Percentiles rank a stretch among this genome's conserved stretches.
Evolutionary conservation across 2,329 filamentous ascomycete genomes (phyloP).

Genomic region (Magnaporthiopsis rhizophila): DNA sequence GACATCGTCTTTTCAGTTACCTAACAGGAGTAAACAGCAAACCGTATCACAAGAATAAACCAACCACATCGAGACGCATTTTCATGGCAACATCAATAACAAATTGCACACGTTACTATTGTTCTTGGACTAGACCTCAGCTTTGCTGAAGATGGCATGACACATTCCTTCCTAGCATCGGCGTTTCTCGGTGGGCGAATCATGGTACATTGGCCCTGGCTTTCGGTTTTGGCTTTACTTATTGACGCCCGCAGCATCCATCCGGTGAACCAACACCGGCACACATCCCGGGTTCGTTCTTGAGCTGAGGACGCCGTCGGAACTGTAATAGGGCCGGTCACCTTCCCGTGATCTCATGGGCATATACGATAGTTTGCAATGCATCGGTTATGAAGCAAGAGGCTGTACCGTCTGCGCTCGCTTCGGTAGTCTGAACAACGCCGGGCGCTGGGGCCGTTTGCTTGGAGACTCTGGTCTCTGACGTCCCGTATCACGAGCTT

Average conservation of each 20-base stretch:
- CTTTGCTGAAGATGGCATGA: background rate
- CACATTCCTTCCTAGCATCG: background rate
- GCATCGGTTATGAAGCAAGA: background rate
- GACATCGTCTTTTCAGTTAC: background rate
- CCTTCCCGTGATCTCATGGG: background rate
- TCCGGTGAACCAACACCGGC: background rate
- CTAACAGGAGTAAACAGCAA: slow-evolving; percentile 24
- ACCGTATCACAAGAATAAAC: slow-evolving; percentile 32
- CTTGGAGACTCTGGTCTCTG: background rate
- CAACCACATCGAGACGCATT: background rate
- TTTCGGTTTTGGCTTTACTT: background rate
- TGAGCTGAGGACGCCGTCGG: background rate
- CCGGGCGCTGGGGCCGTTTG: too few relatives aligned
- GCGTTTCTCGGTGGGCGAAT: background rate
- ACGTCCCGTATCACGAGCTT: background rate
- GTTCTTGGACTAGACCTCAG: slow-evolving; percentile 1
- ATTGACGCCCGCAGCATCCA: background rate
- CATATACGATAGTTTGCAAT: background rate
- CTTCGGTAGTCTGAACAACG: background rate
- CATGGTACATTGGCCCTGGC: background rate
- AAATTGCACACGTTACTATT: slow-evolving; percentile 11
- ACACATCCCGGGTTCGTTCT: background rate
- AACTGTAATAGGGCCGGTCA: background rate
- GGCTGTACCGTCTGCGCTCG: too few relatives aligned
- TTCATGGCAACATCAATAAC: slow-evolving; percentile 16